These are phyloP conservation scores for Phytophthora meadii DNA, from an alignment of 352 stramenopile genomes.

Conservation along the genomic window DNA sequence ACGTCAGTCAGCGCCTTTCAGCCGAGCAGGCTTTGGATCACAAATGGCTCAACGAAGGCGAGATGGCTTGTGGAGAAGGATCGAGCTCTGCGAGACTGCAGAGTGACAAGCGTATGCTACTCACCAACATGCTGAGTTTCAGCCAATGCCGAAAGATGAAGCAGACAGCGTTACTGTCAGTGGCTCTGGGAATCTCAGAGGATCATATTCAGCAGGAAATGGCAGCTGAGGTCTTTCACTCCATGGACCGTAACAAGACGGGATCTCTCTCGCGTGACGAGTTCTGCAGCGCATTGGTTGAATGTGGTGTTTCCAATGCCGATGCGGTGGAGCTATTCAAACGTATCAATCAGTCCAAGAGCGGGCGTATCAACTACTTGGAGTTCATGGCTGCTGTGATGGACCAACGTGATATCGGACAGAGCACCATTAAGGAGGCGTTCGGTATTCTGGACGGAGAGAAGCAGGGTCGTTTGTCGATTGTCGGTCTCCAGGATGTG, in stretches of 20 bases:
- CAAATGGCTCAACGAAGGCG: constrained; percentile 62
- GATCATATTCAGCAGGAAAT: constrained; percentile 80
- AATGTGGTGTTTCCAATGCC: constrained; percentile 78
- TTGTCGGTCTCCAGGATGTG: constrained; percentile 88
- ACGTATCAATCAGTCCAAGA: constrained; percentile 84
- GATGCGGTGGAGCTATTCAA: constrained; percentile 83
- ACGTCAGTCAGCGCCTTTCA: constrained; percentile 68
- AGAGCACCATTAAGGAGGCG: constrained; percentile 93
- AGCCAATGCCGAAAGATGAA: constrained; percentile 80
- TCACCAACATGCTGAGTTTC: constrained; percentile 85
- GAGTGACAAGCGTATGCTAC: constrained; percentile 67
- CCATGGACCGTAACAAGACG: constrained; percentile 86
- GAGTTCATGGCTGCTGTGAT: constrained; percentile 97
- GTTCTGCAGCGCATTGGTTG: constrained; percentile 93
- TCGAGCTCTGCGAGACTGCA: constrained; percentile 41
- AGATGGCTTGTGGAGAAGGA: constrained; percentile 17
- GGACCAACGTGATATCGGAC: constrained; percentile 87
- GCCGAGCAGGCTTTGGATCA: constrained; percentile 72
- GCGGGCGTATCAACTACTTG: constrained; percentile 92
- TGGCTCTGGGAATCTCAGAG: constrained; percentile 76
- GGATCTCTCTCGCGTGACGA: constrained; percentile 92
- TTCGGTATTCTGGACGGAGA: constrained; percentile 92
- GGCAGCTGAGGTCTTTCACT: constrained; percentile 85
- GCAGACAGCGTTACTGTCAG: constrained; percentile 73
- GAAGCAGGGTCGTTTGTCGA: constrained; percentile 91